These are phyloP conservation scores for Schizothecium vesticola DNA, from an alignment of 495 filamentous ascomycete species.

Conservation along the genomic window DNA sequence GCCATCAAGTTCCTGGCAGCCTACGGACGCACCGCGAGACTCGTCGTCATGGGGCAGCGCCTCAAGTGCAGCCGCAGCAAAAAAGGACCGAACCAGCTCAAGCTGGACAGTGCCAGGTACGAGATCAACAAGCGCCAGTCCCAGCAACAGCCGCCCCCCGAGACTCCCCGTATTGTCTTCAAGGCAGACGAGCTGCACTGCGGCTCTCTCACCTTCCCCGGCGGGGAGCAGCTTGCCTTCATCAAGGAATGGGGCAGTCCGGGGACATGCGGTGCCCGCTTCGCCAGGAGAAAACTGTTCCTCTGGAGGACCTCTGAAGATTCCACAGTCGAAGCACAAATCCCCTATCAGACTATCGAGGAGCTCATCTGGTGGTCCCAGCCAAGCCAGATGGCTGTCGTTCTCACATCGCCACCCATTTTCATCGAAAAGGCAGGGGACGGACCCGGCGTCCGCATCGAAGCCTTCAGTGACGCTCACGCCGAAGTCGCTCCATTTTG, in stretches of 20 bases:
- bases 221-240: constrained; percentile 36
- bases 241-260: constrained; percentile 37
- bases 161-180: constrained; percentile 22
- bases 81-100: constrained; percentile 31
- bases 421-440: background rate
- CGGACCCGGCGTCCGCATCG: too few relatives aligned
- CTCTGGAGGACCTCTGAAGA: constrained; percentile 15
- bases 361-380: constrained; percentile 33
- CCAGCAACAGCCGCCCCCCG: constrained; percentile 5
- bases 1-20: constrained; percentile 33
- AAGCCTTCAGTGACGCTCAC: too few relatives aligned
- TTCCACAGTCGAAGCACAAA: constrained; percentile 27
- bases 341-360: constrained; percentile 34
- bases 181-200: constrained; percentile 33
- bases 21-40: constrained; percentile 22
- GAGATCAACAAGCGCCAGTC: constrained; percentile 21
- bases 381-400: constrained; percentile 25
- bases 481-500: constrained; percentile 6
- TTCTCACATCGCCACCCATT: constrained; percentile 21
- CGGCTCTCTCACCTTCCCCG: constrained; percentile 45
- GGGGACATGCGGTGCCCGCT: constrained; percentile 34
- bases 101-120: constrained; percentile 38
- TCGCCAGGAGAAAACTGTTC: constrained; percentile 38
- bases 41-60: constrained; percentile 32
- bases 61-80: constrained; percentile 44